Conservation (phyloP, 2,329 filamentous ascomycete genomes). For the Rhexocercosporidium sp. region DNA sequence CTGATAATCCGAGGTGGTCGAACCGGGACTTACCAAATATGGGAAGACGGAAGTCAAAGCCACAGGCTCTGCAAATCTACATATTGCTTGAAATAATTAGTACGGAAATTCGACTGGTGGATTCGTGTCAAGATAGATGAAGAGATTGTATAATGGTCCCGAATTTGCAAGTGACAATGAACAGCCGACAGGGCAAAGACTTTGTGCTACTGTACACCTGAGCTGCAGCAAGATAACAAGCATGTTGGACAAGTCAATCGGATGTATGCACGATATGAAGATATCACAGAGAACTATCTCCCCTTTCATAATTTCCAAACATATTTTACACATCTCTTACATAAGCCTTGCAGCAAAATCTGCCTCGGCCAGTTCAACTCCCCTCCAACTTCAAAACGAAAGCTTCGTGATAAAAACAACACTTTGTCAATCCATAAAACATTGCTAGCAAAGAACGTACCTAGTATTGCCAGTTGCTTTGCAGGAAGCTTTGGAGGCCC, state of each 20-base stretch:
- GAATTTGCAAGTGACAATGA: neutral
- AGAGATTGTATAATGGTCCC: neutral
- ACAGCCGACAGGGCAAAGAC: neutral
- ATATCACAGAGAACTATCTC: conserved; percentile 2
- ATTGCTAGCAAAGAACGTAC: conserved; percentile 61
- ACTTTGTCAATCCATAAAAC: too few species aligned
- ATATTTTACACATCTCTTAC: conserved; percentile 1
- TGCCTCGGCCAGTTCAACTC: conserved; percentile 12
- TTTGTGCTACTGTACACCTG: neutral
- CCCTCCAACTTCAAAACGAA: neutral
- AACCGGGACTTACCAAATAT: conserved; percentile 47
- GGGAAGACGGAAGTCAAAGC: conserved; percentile 60
- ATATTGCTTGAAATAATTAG: conserved; percentile 62
- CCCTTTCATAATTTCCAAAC: neutral
- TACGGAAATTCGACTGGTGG: conserved; percentile 27
- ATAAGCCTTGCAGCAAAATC: neutral
- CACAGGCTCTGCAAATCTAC: conserved; percentile 77
- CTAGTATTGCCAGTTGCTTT: conserved; percentile 78
- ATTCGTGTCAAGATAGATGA: conserved; percentile 36
- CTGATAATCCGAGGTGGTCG: neutral
- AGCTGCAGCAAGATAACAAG: neutral
- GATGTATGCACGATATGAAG: neutral
- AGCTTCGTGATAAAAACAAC: neutral
- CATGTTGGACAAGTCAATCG: neutral
- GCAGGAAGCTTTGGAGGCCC: conserved; percentile 68